A percentile compares a stretch with the other conserved stretches of the same genome.
phyloP scores from a whole-genome alignment of 768 basidiomycete genomes.

The Termitomyces eurrhizus region DNA sequence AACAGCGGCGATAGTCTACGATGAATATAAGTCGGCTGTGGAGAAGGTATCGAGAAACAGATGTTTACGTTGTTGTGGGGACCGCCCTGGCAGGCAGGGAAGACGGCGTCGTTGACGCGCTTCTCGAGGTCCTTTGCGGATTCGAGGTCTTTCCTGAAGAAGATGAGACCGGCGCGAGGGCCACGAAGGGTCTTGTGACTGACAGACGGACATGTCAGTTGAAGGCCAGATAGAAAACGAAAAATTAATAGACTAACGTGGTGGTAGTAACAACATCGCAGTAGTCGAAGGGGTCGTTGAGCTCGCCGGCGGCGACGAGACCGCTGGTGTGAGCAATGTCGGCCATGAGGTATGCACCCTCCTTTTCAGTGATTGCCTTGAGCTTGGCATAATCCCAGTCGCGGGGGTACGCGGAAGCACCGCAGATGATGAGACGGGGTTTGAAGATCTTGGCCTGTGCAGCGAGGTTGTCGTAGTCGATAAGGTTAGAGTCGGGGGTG shows the following conservation, averaged over 20 bases:
- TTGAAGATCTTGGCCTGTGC: constrained; percentile 93
- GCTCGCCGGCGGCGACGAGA: constrained; percentile 87
- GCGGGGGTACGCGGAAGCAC: constrained; percentile 96
- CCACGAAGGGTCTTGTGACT: constrained; percentile 99
- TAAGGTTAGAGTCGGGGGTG: constrained; percentile 75
- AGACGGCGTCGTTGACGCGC: constrained; percentile 96
- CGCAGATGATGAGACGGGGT: constrained; percentile 92
- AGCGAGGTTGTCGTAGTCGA: constrained; percentile 82
- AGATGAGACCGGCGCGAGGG: constrained; percentile 95
- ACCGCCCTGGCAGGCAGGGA: constrained; percentile 99
- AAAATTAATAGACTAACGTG: constrained; percentile 50
- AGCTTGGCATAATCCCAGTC: constrained; percentile 95
- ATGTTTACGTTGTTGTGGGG: constrained; percentile 91
- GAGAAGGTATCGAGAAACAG: neutral
- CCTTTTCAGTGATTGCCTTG: constrained; percentile 76
- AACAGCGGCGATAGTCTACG: constrained; percentile 88
- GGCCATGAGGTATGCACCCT: constrained; percentile 91
- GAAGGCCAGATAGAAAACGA: neutral
- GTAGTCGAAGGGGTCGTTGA: constrained; percentile 89
- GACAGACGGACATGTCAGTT: constrained; percentile 2
- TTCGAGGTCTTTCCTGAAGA: constrained; percentile 93
- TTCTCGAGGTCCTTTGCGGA: constrained; percentile 86
- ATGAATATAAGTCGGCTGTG: neutral
- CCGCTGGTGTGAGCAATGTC: constrained; percentile 99
- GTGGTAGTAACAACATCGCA: constrained; percentile 99